These are phyloP conservation scores for Candida smagusa DNA, from an alignment of 1,139 yeast species.

Conservation along the genomic window DNA sequence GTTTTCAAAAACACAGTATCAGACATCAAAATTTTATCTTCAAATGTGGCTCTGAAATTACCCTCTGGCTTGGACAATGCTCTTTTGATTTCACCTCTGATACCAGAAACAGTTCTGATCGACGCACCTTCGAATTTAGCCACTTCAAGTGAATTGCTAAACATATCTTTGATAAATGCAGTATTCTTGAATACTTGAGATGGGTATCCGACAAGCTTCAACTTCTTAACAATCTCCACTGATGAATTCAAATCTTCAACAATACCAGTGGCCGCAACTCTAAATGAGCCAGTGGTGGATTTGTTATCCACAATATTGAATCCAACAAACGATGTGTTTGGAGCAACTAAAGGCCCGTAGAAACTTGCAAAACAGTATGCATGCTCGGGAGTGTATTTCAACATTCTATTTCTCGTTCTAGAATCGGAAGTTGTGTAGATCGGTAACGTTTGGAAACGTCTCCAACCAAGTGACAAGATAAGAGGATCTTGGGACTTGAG, in stretches of 20 bases:
- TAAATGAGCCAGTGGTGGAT: conserved; percentile 83
- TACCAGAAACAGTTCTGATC: conserved; percentile 93
- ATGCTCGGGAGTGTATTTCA: conserved; percentile 97
- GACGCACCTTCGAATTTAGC: conserved; percentile 98
- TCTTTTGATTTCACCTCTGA: conserved; percentile 94
- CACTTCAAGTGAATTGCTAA: conserved; percentile 85
- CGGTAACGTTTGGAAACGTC: conserved; percentile 96
- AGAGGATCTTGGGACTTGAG: conserved; percentile 94
- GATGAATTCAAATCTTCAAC: conserved; percentile 90
- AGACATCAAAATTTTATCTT: conserved; percentile 87
- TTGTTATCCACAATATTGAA: conserved; percentile 82
- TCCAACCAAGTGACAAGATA: conserved; percentile 93
- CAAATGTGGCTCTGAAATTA: conserved; percentile 97
- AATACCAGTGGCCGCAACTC: conserved; percentile 97
- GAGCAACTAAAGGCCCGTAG: conserved; percentile 96
- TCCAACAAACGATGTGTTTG: conserved; percentile 96
- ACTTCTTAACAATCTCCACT: conserved; percentile 90
- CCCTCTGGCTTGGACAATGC: conserved; percentile 96
- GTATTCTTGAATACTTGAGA: conserved; percentile 92
- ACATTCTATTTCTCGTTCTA: conserved; percentile 94
- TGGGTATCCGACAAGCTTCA: conserved; percentile 93
- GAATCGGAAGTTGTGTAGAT: conserved; percentile 96
- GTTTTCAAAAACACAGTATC: conserved; percentile 89
- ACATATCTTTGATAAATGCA: conserved; percentile 97
- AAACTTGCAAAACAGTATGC: conserved; percentile 95